Conservation (phyloP, 2,329 filamentous ascomycete genomes). For the Fusarium ramigenum region DNA sequence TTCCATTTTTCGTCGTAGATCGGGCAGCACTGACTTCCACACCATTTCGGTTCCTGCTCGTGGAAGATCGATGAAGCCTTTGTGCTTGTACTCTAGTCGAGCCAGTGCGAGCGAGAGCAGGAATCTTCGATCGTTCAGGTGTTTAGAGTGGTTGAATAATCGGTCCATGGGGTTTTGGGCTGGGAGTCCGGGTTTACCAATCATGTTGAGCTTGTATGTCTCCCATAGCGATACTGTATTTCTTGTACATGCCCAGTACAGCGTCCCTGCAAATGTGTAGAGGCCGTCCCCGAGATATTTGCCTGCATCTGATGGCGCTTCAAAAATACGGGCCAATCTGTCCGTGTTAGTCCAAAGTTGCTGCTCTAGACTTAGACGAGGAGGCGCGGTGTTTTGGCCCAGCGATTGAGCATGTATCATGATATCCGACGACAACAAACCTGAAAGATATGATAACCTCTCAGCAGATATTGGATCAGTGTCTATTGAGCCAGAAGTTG, state of each 20-base stretch:
- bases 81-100: slow-evolving; percentile 33
- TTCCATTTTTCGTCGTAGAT: slow-evolving; percentile 16
- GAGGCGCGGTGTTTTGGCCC: background rate
- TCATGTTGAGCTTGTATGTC: slow-evolving; percentile 21
- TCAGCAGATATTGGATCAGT: background rate
- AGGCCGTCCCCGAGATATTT: slow-evolving; percentile 38
- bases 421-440: background rate
- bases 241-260: slow-evolving; percentile 39
- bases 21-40: background rate
- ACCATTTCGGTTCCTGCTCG: background rate
- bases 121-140: slow-evolving; percentile 34
- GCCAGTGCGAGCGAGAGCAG: slow-evolving; percentile 32
- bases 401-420: background rate
- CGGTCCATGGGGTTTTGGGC: slow-evolving; percentile 26
- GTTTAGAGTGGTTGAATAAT: slow-evolving; percentile 37
- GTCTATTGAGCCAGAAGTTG: background rate
- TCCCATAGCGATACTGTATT: slow-evolving; percentile 39
- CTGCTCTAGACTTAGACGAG: background rate
- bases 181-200: background rate
- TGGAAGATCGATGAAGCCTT: slow-evolving; percentile 30
- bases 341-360: slow-evolving; percentile 38
- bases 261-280: slow-evolving; percentile 35
- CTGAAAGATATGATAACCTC: background rate
- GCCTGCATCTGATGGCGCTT: slow-evolving; percentile 29
- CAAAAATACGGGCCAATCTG: slow-evolving; percentile 37